Evolutionary conservation across 139 green algal genomes (phyloP).

Genomic region (Tetradesmus obliquus): DNA sequence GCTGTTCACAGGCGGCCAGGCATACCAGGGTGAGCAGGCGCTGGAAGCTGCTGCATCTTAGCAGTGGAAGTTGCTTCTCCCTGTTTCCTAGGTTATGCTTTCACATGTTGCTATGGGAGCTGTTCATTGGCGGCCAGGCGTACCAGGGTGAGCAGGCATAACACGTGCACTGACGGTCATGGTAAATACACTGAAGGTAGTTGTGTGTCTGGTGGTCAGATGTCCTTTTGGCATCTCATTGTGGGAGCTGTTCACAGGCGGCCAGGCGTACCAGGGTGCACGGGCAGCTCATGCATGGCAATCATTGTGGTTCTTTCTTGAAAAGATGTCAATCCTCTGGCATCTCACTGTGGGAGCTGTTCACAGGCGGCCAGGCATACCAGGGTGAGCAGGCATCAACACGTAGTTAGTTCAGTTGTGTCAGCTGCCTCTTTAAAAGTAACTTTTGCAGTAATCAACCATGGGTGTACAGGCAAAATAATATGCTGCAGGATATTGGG

Average conservation of each 20-base stretch:
- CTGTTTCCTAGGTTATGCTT: not conserved
- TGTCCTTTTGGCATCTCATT: too few relatives aligned
- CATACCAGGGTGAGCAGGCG: slow-evolving; percentile 34
- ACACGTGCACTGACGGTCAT: too few relatives aligned
- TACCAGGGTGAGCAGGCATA: slow-evolving; percentile 29
- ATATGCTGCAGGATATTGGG: not conserved
- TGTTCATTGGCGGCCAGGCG: slow-evolving; percentile 45
- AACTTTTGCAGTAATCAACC: too few relatives aligned
- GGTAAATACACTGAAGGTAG: too few relatives aligned
- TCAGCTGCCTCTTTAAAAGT: too few relatives aligned
- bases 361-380: slow-evolving; percentile 46
- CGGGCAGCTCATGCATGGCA: too few relatives aligned
- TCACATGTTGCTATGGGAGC: slow-evolving; percentile 31
- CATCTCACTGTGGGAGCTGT: slow-evolving; percentile 56
- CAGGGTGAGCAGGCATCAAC: slow-evolving; percentile 2
- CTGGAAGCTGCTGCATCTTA: not conserved
- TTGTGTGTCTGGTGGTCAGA: too few relatives aligned
- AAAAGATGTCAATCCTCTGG: slow-evolving; percentile 32
- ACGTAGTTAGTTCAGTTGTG: too few relatives aligned
- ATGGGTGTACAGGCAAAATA: not conserved
- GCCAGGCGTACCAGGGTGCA: too few relatives aligned
- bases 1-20: slow-evolving; percentile 44
- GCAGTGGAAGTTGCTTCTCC: not conserved
- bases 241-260: too few relatives aligned
- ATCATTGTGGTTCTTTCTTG: too few relatives aligned